phyloP scores from a whole-genome alignment of 1,139 yeast genomes.

The Kodamaea anthophila region DNA sequence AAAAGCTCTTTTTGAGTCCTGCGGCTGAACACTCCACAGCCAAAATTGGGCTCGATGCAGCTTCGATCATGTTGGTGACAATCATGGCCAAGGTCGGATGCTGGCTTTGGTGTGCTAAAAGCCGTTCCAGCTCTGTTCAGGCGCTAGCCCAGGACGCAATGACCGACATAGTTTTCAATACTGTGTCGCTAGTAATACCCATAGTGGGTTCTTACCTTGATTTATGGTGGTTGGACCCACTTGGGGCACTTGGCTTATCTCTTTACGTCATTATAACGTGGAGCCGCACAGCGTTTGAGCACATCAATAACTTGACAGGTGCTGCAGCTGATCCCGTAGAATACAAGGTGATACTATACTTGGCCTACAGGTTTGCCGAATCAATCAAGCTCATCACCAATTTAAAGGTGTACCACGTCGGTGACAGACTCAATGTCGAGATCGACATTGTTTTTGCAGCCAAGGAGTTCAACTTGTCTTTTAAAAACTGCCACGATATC shows the following conservation, averaged over 20 bases:
- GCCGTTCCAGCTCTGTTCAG: constrained; percentile 62
- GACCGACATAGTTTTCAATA: constrained; percentile 63
- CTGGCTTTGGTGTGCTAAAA: constrained; percentile 59
- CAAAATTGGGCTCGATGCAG: constrained; percentile 47
- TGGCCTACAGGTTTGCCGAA: constrained; percentile 66
- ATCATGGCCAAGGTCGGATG: constrained; percentile 55
- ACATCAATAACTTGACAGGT: constrained; percentile 70
- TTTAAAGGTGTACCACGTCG: constrained; percentile 70
- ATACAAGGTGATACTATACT: constrained; percentile 59
- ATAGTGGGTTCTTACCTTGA: constrained; percentile 45
- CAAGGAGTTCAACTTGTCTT: constrained; percentile 35
- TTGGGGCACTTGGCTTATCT: constrained; percentile 63
- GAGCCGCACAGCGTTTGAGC: constrained; percentile 61
- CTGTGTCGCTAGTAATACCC: constrained; percentile 68
- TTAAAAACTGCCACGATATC: constrained; percentile 71
- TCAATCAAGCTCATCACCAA: constrained; percentile 60
- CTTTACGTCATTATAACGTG: constrained; percentile 60
- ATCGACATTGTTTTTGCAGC: constrained; percentile 63
- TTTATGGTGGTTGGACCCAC: constrained; percentile 69
- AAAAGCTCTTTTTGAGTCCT: constrained; percentile 25
- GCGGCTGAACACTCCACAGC: constrained; percentile 34
- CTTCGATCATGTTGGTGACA: constrained; percentile 57
- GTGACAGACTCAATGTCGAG: constrained; percentile 71
- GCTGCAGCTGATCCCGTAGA: constrained; percentile 61
- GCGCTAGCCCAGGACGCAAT: constrained; percentile 80